Conservation (phyloP, 1,139 yeast genomes). For the Candida smagusa region DNA sequence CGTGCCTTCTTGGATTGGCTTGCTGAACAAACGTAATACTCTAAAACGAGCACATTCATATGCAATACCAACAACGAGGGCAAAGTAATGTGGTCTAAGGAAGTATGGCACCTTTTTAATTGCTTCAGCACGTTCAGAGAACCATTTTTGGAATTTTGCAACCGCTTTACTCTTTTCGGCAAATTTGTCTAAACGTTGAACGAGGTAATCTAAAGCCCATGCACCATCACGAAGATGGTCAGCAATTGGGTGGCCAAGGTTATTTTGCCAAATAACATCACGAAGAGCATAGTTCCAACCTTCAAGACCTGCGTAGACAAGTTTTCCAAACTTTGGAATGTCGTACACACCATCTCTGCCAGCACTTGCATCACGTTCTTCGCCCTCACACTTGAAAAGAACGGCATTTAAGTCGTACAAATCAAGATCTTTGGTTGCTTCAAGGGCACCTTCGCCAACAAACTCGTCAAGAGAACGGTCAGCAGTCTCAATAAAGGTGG, state of each 20-base stretch:
- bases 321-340: constrained; percentile 68
- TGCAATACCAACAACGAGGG: constrained; percentile 72
- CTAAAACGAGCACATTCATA: constrained; percentile 75
- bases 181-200: constrained; percentile 61
- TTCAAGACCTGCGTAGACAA: constrained; percentile 86
- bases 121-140: constrained; percentile 60
- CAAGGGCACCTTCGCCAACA: constrained; percentile 70
- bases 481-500: constrained; percentile 65
- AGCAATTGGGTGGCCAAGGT: constrained; percentile 80
- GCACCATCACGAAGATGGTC: constrained; percentile 75
- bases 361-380: constrained; percentile 76
- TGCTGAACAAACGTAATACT: constrained; percentile 57
- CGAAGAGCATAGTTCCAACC: constrained; percentile 83
- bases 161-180: constrained; percentile 43
- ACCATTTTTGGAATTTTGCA: constrained; percentile 62
- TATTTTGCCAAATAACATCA: constrained; percentile 61
- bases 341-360: constrained; percentile 72
- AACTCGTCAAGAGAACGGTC: constrained; percentile 54
- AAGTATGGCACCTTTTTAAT: constrained; percentile 71
- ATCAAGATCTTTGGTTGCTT: constrained; percentile 59
- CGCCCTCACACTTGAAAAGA: constrained; percentile 77
- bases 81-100: constrained; percentile 82
- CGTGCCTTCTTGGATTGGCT: constrained; percentile 56
- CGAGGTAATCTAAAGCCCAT: constrained; percentile 86
- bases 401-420: constrained; percentile 73